Base-by-base conservation (phyloP, 2,329 filamentous ascomycete genomes). In the Aspergillus brunneoviolaceus region DNA sequence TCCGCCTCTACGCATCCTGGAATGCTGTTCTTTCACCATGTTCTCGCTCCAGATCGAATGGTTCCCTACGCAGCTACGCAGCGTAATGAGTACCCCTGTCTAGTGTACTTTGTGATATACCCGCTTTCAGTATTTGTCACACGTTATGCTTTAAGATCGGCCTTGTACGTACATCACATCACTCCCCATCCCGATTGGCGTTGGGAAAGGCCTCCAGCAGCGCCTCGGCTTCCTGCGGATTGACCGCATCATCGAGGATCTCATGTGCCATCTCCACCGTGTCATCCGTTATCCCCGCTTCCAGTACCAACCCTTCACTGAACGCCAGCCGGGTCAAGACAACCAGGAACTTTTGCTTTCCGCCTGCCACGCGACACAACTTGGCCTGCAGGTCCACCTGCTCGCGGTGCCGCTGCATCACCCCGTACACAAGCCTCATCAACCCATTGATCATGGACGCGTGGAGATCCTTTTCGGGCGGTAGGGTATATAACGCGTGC, bases 271-370 rank as follows among this genome's bases (percentile, higher is more conserved):
- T 87, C 64, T 94, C 90, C 1, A 89, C 85, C 1, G 92, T 91
- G 64, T 91, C 90, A 29, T 89, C 85, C 39, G 90, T 89, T 56
- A 96, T 89, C 0, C 88, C 88, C 1, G 82, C 81, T 75, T 97
- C 92, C 29, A 96, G 82, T 11, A 95, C 84, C 9, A 90, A 75
- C 31, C 91, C 89, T 62, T 96, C 91, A 5, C 87, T 88, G 73
- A 96, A 97, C 0, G 91, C 92, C n/a, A 98, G 78, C 48, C 94
- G 80, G 0, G 91, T 92, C 49, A 99, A 79, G 2, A 87, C 87
- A 10, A 97, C 85, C 1, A 96, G 80, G 69, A 96, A 94, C 55
- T 92, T 92, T 70, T 96, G 92, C 55, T 86, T 85, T 0, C 88
- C 90, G 3, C 91, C 91, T 5, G 86, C 82, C 0, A 90, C 85